These are phyloP conservation scores for Amylostereum areolatum DNA, from an alignment of 1,284 basidiomycete species.

Conservation along the genomic window DNA sequence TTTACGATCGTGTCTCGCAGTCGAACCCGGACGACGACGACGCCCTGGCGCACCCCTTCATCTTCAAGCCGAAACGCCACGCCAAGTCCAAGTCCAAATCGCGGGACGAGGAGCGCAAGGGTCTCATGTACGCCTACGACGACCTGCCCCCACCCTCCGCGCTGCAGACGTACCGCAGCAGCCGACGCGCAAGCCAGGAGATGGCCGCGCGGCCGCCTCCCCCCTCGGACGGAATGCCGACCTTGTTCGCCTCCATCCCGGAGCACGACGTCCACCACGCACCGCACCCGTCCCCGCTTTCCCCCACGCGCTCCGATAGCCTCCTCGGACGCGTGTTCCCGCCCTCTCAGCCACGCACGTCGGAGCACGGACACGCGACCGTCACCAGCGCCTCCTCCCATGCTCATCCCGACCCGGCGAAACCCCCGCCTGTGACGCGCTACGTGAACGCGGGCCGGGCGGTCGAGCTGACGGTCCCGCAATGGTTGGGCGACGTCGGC, in stretches of 20 bases:
- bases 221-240: too few relatives aligned
- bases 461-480: constrained; percentile 2
- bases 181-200: background rate
- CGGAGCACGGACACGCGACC: constrained; percentile 1
- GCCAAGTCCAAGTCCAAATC: too few relatives aligned
- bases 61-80: too few relatives aligned
- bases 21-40: constrained; percentile 27
- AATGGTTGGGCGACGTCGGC: background rate
- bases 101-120: background rate
- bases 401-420: background rate
- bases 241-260: too few relatives aligned
- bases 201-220: too few relatives aligned
- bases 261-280: too few relatives aligned
- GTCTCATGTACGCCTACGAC: background rate
- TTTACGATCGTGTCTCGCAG: constrained; percentile 49
- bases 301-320: constrained; percentile 1
- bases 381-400: too few relatives aligned
- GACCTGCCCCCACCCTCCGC: background rate
- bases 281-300: too few relatives aligned
- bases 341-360: background rate
- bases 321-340: constrained; percentile 1
- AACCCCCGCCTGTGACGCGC: background rate
- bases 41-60: too few relatives aligned
- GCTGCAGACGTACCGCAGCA: background rate
- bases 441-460: constrained; percentile 4